These are phyloP conservation scores for Irpex rosettiformis DNA, from an alignment of 1,284 basidiomycete species.

Conservation along the genomic window DNA sequence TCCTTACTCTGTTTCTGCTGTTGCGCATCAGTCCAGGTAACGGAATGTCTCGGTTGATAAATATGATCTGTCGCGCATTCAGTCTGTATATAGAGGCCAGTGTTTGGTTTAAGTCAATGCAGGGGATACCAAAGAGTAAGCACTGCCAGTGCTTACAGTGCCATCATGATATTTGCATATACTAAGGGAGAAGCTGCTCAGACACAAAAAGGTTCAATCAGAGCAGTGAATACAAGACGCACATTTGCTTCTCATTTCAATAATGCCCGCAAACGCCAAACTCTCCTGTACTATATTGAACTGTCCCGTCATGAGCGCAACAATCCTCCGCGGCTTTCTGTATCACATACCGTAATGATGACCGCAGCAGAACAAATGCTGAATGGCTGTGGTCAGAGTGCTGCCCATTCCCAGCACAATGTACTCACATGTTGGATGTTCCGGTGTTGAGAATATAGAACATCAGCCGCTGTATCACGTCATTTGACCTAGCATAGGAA, in stretches of 20 bases:
- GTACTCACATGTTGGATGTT: not conserved
- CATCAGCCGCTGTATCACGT: not conserved
- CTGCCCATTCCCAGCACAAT: not conserved
- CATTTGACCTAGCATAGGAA: not conserved
- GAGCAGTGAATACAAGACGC: not conserved
- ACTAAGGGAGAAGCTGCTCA: not conserved
- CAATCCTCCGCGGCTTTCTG: not conserved
- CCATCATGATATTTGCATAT: not conserved
- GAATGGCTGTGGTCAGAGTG: not conserved
- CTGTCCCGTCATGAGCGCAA: not conserved
- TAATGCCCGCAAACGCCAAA: not conserved
- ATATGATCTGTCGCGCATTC: not conserved
- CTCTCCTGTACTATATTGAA: not conserved
- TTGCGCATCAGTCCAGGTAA: not conserved
- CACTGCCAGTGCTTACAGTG: not conserved
- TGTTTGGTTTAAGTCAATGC: not conserved
- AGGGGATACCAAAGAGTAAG: too few relatives aligned
- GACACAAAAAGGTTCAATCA: not conserved
- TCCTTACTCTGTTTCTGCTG: not conserved
- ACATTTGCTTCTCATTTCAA: constrained; percentile 2
- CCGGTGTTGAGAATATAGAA: not conserved
- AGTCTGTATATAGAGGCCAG: not conserved
- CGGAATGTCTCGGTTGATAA: not conserved
- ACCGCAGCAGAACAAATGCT: not conserved
- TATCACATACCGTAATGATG: not conserved